Evolutionary conservation across 169 alveolate species (phyloP), one percentile per base, ranked within the genome.

Genomic region (Besnoitia besnoiti): DNA sequence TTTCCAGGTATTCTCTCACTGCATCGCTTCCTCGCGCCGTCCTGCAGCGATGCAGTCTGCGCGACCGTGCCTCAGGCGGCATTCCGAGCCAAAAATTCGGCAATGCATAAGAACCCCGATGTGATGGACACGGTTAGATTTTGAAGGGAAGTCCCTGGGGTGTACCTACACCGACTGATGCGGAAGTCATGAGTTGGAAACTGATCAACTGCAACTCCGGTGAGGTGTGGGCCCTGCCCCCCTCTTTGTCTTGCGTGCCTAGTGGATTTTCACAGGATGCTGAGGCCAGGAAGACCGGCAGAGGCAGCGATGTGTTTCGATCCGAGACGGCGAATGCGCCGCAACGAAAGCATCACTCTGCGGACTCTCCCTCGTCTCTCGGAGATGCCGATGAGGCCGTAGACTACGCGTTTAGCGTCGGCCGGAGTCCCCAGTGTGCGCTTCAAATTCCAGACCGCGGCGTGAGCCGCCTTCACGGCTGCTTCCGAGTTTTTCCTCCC

Each of bases 201-300:
- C 46, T 73, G 46, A 73, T 73, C 82, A 73, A 73, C 46, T 37
- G 39, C 46, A 19, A 12, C 46, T 73, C 82, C 10, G 82, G 82
- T 19, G 82, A 73, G 24, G 82, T 73, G 47, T 73, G 82, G 82
- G 82, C 82, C 24, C n/a, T 73, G 46, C 82, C 82, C 39, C 82
- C 82, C n/a, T 73, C 82, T n/a, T 42, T 73, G 12, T 19, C 30
- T 5, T 55, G 33, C 67, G 33, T n/a, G 7, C 67, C 67, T 8
- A n/a, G n/a, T n/a, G n/a, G n/a, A n/a, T n/a, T n/a, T n/a, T n/a
- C n/a, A n/a, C n/a, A n/a, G n/a, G n/a, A n/a, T n/a, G n/a, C n/a
- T n/a, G n/a, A n/a, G n/a, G n/a, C n/a, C n/a, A n/a, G n/a, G n/a
- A n/a, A n/a, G n/a, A n/a, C n/a, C n/a, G n/a, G n/a, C n/a, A n/a